Evolutionary conservation across 2,329 filamentous ascomycete genomes (phyloP), one percentile per base, ranked within the genome.

Genomic region (Amauroascus niger): DNA sequence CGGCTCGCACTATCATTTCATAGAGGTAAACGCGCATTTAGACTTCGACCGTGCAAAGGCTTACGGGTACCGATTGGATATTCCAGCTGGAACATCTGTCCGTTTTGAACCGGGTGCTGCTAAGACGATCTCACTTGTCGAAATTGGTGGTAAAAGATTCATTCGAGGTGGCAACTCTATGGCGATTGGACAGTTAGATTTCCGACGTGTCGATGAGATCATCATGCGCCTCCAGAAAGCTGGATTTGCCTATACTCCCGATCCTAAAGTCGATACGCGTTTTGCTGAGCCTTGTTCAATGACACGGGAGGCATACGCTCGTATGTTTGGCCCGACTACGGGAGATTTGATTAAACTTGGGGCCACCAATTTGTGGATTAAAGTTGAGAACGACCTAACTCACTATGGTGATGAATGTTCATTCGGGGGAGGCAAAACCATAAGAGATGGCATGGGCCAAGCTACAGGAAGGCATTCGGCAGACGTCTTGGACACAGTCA

Each of bases 371-470:
- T 76, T 97, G 8, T 96, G 90, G 89, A 78, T 97, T 64, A 81
- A 83, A 68, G 87, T 97, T 5, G 91, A 97, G 71, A 85, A 83
- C 58, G 91, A 97, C 65, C 74, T 85, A 62, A 91, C 90, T 0
- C 74, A 76, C 3, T 94, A 95, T 65, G 91, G 91, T 7, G 91
- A 97, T 59, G 91, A 97, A 72, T 96, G 90, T 68, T 86, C 89
- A 59, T 97, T 97, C 69, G 91, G 91, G 14, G 91, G 91, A 43
- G 91, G 91, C 45, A 97, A 97, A 76, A 93, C 88, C 35, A 73
- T 97, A 55, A 80, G 91, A 57, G 91, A 97, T 68, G 91, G 91
- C 30, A 97, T 97, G 90, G 91, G 90, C 2, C 90, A 96, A 73
- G 87, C 89, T 4, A 85, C 84, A 22, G 90, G 88, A 3, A 78